These are phyloP conservation scores for Myrica gale DNA, from an alignment of 306 rosid species.

Conservation along the genomic window DNA sequence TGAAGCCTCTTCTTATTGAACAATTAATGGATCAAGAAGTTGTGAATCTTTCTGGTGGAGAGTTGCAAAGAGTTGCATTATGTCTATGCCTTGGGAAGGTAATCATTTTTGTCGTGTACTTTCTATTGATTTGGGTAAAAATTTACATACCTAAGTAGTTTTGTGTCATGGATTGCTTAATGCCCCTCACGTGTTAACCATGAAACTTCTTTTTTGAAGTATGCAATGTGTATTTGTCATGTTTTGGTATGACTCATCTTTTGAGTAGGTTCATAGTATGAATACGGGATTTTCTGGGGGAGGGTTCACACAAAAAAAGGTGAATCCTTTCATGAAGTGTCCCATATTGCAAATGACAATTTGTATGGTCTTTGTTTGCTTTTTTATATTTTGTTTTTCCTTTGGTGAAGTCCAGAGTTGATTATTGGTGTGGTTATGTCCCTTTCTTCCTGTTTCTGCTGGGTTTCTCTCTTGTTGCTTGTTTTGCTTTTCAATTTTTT, in stretches of 20 bases:
- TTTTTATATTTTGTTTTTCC: not conserved
- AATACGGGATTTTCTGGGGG: not conserved
- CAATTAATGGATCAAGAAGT: conserved; percentile 97
- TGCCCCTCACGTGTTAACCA: not conserved
- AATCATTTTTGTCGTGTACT: conserved; percentile 25
- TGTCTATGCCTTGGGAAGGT: conserved; percentile 99
- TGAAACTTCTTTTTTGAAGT: not conserved
- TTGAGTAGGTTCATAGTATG: too few relatives aligned
- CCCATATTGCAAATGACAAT: not conserved
- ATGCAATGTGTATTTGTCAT: not conserved
- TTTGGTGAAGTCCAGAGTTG: not conserved
- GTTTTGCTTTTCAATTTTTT: not conserved
- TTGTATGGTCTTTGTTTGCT: not conserved
- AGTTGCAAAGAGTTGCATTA: conserved; percentile 94
- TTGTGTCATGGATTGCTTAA: not conserved
- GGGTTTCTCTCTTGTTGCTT: not conserved
- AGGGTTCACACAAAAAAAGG: not conserved
- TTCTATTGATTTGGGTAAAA: not conserved
- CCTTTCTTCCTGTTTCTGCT: not conserved
- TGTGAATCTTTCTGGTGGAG: conserved; percentile 96
- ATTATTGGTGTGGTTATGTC: not conserved
- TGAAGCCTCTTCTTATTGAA: conserved; percentile 95
- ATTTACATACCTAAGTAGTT: not conserved
- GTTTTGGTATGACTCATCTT: not conserved
- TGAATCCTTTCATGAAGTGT: not conserved